These are phyloP conservation scores for Cryptococcus sp. DNA, from an alignment of 1,284 basidiomycete species.

Conservation along the genomic window DNA sequence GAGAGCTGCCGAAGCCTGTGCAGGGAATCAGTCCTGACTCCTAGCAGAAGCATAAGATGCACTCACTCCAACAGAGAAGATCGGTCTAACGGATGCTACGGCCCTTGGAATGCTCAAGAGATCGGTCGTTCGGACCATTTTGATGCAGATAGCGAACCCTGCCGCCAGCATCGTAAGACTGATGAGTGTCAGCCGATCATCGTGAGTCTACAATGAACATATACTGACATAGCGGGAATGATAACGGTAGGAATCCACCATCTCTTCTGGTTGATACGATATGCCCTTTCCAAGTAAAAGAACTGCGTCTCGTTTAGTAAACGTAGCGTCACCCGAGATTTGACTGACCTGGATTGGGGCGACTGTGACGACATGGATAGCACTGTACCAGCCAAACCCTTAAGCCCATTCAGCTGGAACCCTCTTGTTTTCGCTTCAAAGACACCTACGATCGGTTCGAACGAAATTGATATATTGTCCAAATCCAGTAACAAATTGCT, in stretches of 20 bases:
- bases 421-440: neutral
- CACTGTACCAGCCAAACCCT: neutral
- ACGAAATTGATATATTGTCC: neutral
- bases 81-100: neutral
- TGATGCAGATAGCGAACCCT: neutral
- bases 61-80: neutral
- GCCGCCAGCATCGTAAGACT: neutral
- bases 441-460: neutral
- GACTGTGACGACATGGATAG: neutral
- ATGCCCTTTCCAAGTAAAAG: neutral
- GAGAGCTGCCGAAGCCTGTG: neutral
- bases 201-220: too few species aligned
- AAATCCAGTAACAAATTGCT: neutral
- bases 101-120: neutral
- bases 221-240: neutral
- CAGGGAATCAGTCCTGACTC: neutral
- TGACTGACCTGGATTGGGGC: neutral
- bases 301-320: neutral
- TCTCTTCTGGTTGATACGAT: neutral
- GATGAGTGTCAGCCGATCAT: neutral
- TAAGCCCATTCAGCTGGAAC: neutral
- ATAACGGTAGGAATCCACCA: neutral
- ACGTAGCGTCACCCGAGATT: too few species aligned
- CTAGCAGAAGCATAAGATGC: neutral
- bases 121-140: neutral